A percentile compares a stretch with the other conserved stretches of the same genome.
These are phyloP conservation scores for Malassezia pachydermatis DNA, from an alignment of 1,284 basidiomycete genomes.

Conservation along the genomic window DNA sequence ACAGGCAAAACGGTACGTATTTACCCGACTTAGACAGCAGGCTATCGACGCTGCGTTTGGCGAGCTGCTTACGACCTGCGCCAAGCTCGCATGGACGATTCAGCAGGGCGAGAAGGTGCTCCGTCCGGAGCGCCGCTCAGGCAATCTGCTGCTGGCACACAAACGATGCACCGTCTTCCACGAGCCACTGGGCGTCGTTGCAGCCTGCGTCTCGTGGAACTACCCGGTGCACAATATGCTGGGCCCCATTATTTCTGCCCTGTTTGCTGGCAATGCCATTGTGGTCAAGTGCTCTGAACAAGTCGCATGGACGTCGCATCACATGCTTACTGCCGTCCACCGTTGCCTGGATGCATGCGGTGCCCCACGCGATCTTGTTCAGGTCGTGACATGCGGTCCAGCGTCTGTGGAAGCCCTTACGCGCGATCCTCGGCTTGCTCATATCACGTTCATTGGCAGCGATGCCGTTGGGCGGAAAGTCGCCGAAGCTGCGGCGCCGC, in stretches of 20 bases:
- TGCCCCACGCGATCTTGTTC: slow-evolving; percentile 58
- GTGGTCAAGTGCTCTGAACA: slow-evolving; percentile 66
- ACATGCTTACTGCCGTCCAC: slow-evolving; percentile 55
- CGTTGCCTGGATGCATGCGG: slow-evolving; percentile 57
- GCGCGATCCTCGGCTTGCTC: slow-evolving; percentile 63
- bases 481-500: slow-evolving; percentile 67
- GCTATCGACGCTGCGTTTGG: slow-evolving; percentile 53
- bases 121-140: slow-evolving; percentile 35
- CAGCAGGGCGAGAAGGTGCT: slow-evolving; percentile 29
- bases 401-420: slow-evolving; percentile 75
- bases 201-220: slow-evolving; percentile 80
- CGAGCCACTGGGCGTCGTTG: slow-evolving; percentile 85
- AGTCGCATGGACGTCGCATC: slow-evolving; percentile 36
- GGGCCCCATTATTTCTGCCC: slow-evolving; percentile 77
- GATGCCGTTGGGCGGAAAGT: slow-evolving; percentile 78
- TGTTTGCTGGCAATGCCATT: slow-evolving; percentile 81
- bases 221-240: slow-evolving; percentile 72
- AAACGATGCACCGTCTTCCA: slow-evolving; percentile 69
- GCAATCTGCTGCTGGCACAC: slow-evolving; percentile 70
- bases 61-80: slow-evolving; percentile 37
- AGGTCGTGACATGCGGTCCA: slow-evolving; percentile 68
- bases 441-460: slow-evolving; percentile 75
- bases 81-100: slow-evolving; percentile 42
- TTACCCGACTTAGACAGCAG: no score
- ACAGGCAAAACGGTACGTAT: slow-evolving; percentile 96